Evolutionary conservation across 345 rosid genomes (phyloP).

Genomic region (Psidium friedrichsthalianum): DNA sequence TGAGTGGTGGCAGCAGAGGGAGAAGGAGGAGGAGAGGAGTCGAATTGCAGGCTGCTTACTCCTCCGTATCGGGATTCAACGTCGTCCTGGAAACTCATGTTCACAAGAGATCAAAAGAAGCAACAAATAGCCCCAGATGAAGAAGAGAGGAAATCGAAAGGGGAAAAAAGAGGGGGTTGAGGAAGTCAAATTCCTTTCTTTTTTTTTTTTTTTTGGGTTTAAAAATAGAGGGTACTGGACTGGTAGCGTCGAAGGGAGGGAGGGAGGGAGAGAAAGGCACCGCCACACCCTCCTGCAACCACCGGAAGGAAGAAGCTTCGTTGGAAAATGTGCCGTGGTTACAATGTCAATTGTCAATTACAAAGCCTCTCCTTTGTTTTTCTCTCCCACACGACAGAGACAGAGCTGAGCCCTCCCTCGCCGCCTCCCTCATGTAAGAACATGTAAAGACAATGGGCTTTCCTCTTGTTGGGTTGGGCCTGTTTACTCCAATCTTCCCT

Average conservation of each 20-base stretch:
- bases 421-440: not conserved
- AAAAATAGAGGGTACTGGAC: not conserved
- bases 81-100: slow-evolving; percentile 13
- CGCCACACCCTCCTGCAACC: not conserved
- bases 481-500: not conserved
- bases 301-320: not conserved
- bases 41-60: slow-evolving; percentile 1
- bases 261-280: not conserved
- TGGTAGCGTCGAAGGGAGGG: not conserved
- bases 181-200: not conserved
- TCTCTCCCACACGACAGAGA: not conserved
- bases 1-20: slow-evolving; percentile 24
- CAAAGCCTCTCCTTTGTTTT: not conserved
- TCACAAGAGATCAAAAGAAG: not conserved
- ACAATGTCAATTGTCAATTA: not conserved
- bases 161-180: too few species aligned
- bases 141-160: not conserved
- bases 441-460: not conserved
- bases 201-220: too few species aligned
- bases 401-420: not conserved
- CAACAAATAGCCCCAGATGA: not conserved
- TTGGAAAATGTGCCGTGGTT: not conserved
- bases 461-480: not conserved
- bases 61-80: slow-evolving; percentile 6
- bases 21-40: slow-evolving; percentile 13